Percentiles rank a stretch among this genome's conserved stretches.
Conservation (phyloP, 495 filamentous ascomycete species). For the Entonaema liquescens region DNA sequence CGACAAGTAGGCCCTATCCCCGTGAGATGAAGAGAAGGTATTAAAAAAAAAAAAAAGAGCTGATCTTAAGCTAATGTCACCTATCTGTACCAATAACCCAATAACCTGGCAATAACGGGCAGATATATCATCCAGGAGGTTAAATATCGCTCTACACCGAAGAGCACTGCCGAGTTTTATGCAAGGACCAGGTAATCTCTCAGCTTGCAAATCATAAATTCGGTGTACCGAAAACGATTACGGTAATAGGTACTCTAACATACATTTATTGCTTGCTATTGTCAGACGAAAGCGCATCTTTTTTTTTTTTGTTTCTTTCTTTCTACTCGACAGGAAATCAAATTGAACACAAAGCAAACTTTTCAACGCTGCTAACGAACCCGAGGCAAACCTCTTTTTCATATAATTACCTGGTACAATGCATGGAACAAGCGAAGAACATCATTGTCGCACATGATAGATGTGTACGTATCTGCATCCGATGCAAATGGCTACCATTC, state of each 20-base stretch:
- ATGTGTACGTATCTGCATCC: constrained; percentile 5
- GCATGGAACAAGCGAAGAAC: constrained; percentile 10
- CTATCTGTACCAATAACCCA: constrained; percentile 5
- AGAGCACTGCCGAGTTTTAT: constrained; percentile 23
- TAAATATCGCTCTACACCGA: not conserved
- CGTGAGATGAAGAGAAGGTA: not conserved
- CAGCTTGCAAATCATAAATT: not conserved
- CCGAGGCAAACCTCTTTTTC: constrained; percentile 15
- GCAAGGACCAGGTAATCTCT: constrained; percentile 12
- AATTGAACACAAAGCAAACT: constrained; percentile 19
- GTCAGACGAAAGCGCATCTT: constrained; percentile 3
- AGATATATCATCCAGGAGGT: constrained; percentile 1
- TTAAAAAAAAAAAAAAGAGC: not conserved
- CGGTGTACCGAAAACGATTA: constrained; percentile 6
- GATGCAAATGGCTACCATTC: not conserved
- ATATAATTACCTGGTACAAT: not conserved
- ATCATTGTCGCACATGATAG: not conserved
- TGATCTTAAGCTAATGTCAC: constrained; percentile 13
- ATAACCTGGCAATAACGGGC: constrained; percentile 8
- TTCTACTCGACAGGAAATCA: not conserved
- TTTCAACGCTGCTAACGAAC: constrained; percentile 18
- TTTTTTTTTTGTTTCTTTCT: not conserved
- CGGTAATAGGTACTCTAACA: constrained; percentile 8
- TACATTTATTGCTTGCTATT: constrained; percentile 13
- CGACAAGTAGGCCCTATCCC: not conserved